A percentile compares a stretch with the other conserved stretches of the same genome.
Evolutionary conservation across 2,329 filamentous ascomycete genomes (phyloP).

Genomic region (Neofusicoccum sp.): DNA sequence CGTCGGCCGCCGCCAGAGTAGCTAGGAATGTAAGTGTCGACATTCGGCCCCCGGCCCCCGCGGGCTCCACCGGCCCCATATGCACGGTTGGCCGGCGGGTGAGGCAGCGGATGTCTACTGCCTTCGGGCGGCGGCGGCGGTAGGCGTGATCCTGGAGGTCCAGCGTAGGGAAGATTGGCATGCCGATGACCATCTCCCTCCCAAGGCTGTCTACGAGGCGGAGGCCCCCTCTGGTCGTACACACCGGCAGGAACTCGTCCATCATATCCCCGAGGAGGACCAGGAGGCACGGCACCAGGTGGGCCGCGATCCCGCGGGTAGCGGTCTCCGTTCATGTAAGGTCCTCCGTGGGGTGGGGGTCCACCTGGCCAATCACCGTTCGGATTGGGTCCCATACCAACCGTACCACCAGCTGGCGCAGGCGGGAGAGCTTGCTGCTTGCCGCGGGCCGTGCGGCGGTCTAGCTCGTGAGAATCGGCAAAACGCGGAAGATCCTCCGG

Average conservation of each 20-base stretch:
- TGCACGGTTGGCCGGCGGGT: constrained; percentile 28
- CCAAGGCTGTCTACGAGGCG: constrained; percentile 31
- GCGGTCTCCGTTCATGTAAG: constrained; percentile 37
- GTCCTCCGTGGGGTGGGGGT: constrained; percentile 28
- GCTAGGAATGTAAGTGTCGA: constrained; percentile 47
- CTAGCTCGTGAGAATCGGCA: constrained; percentile 95
- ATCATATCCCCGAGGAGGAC: constrained; percentile 28
- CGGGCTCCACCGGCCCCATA: constrained; percentile 21
- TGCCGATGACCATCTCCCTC: constrained; percentile 23
- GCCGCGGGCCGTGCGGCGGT: constrained; percentile 84
- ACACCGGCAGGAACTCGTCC: constrained; percentile 32
- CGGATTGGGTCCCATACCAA: constrained; percentile 65
- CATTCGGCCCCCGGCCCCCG: constrained; percentile 22
- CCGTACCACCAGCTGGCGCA: constrained; percentile 85
- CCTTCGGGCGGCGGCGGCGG: constrained; percentile 38
- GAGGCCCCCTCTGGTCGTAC: constrained; percentile 27
- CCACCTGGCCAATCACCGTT: constrained; percentile 52
- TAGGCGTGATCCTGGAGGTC: constrained; percentile 21
- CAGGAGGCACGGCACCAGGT: constrained; percentile 35
- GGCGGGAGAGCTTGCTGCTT: constrained; percentile 82
- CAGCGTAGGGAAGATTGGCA: constrained; percentile 17
- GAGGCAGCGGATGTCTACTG: constrained; percentile 34
- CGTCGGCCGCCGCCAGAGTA: constrained; percentile 29
- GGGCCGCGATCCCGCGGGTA: constrained; percentile 39
- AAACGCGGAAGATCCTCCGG: constrained; percentile 88